Evolutionary conservation across 805 yeast genomes (phyloP).

Genomic region (Ogataea methanolica): DNA sequence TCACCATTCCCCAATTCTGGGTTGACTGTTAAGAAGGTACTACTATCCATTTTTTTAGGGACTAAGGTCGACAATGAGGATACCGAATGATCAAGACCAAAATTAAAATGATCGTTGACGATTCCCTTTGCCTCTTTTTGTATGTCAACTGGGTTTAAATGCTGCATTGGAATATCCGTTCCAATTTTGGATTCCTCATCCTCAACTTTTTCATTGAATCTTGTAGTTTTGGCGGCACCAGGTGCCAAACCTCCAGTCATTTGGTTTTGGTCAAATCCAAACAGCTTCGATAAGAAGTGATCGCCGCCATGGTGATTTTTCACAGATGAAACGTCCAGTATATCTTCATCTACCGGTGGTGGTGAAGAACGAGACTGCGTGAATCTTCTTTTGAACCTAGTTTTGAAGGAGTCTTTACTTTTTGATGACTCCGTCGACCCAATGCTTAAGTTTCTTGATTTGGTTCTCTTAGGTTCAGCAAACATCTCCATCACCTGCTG

Average conservation of each 20-base stretch:
- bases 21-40: slow-evolving; percentile 20
- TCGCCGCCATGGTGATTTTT: slow-evolving; percentile 3
- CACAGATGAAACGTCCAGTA: neutral
- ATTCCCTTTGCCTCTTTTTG: slow-evolving; percentile 52
- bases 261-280: slow-evolving; percentile 9
- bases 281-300: slow-evolving; percentile 4
- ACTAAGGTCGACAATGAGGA: slow-evolving; percentile 12
- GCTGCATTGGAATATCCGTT: slow-evolving; percentile 37
- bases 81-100: slow-evolving; percentile 24
- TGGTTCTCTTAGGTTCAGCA: neutral
- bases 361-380: neutral
- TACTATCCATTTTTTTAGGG: slow-evolving; percentile 5
- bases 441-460: neutral
- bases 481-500: neutral
- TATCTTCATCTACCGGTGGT: neutral
- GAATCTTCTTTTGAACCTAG: slow-evolving; percentile 14
- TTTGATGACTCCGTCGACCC: neutral
- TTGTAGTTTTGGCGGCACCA: slow-evolving; percentile 11
- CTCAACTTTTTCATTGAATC: slow-evolving; percentile 27
- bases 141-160: slow-evolving; percentile 37
- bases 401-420: slow-evolving; percentile 9
- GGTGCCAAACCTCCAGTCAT: slow-evolving; percentile 13
- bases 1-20: slow-evolving; percentile 34
- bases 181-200: slow-evolving; percentile 32
- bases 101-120: slow-evolving; percentile 41